Percentiles rank a stretch among this genome's conserved stretches.
phyloP scores from a whole-genome alignment of 257 asterid genomes.

The Solanum tarapatanum region DNA sequence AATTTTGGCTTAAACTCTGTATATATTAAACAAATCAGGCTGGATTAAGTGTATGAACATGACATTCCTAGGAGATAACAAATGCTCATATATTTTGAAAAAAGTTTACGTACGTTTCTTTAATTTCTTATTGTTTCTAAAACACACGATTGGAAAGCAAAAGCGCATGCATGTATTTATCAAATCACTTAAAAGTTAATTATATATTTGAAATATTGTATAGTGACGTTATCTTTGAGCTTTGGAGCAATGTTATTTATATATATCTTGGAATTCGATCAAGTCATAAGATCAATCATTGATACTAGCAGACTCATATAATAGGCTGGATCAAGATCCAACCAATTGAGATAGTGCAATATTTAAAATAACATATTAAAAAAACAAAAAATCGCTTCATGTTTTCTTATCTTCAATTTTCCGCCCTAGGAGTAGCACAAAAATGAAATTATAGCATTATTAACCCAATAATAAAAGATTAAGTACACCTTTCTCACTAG shows the following conservation, averaged over 20 bases:
- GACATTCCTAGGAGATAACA: background rate
- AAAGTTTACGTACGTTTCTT: background rate
- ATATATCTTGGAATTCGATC: background rate
- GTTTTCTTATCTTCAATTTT: background rate
- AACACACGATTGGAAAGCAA: background rate
- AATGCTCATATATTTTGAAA: background rate
- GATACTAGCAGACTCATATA: background rate
- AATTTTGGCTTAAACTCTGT: background rate
- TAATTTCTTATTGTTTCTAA: too few species aligned
- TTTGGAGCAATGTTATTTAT: background rate
- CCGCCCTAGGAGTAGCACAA: background rate
- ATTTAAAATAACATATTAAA: background rate
- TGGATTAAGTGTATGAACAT: background rate
- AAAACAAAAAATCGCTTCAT: background rate
- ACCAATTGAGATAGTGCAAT: background rate
- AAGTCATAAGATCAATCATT: background rate
- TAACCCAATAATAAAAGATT: background rate
- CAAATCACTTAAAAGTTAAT: background rate
- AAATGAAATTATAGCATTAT: background rate
- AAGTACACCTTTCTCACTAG: background rate
- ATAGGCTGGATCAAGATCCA: background rate
- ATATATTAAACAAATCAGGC: background rate
- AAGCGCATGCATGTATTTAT: background rate
- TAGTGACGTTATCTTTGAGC: background rate
- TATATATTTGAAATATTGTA: background rate